Conservation (phyloP, 805 yeast genomes). For the Lachancea fermentati region DNA sequence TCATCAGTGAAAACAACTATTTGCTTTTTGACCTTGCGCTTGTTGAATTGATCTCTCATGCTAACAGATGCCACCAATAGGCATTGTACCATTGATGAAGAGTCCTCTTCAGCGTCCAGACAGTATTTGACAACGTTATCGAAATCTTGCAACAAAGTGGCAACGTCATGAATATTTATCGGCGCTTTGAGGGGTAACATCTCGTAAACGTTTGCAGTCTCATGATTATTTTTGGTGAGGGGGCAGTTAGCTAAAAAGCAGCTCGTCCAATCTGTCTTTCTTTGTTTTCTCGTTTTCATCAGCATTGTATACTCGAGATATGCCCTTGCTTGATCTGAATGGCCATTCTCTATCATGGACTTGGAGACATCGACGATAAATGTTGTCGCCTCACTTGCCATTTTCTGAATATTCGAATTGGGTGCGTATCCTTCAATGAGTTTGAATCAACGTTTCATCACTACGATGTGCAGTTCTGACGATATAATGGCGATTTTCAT, state of each 20-base stretch:
- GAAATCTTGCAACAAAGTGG: constrained; percentile 9
- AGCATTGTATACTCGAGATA: constrained; percentile 26
- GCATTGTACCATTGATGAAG: constrained; percentile 18
- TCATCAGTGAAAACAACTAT: constrained; percentile 26
- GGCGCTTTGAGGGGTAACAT: constrained; percentile 22
- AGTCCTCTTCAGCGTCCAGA: constrained; percentile 1
- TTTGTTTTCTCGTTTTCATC: constrained; percentile 22
- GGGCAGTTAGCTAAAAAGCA: constrained; percentile 19
- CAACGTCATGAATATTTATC: constrained; percentile 12
- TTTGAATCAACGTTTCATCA: background rate
- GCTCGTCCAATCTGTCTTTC: constrained; percentile 30
- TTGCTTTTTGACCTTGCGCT: constrained; percentile 22
- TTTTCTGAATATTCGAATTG: background rate
- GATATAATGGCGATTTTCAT: too few relatives aligned
- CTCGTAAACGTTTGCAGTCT: constrained; percentile 19
- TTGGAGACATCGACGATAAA: constrained; percentile 26
- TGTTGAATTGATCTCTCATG: constrained; percentile 20
- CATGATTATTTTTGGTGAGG: constrained; percentile 14
- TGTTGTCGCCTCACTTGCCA: constrained; percentile 24
- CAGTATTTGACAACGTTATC: constrained; percentile 8
- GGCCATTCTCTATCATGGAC: constrained; percentile 14
- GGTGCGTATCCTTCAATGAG: too few relatives aligned
- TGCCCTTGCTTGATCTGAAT: constrained; percentile 15
- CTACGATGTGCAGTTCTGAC: too few relatives aligned
- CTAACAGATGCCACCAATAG: constrained; percentile 22